Base-by-base conservation (phyloP, 2,329 filamentous ascomycete species). In the Juglanconis sp. region DNA sequence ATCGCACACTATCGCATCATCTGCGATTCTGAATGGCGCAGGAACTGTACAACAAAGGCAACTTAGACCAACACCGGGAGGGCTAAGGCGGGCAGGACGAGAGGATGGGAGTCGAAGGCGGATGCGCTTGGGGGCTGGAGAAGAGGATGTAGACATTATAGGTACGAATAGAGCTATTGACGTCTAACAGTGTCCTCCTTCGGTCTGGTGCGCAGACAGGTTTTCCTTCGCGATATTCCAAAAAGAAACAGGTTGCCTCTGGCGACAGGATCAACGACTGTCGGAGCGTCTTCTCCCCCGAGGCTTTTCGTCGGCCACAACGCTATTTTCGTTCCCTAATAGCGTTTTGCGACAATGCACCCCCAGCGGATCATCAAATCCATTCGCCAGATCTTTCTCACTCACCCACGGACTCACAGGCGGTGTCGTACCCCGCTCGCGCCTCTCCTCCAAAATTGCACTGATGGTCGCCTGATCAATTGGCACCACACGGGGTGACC, bases 131-230 rank as follows among this genome's bases (percentile, higher is more conserved):
- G 30, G 30, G 35, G 8, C 5, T 5, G 7, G 47, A 34, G 6
- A 30, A 34, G 42, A 13, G 13, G 44, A 36, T 50, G 58, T 62
- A 60, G 60, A 60, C 17, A 55, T 60, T 53, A 62, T 57, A 17
- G 54, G 58, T 32, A 58, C 5, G 51, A 63, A 63, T 61, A 63
- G 54, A 62, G 59, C 58, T 56, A 59, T 62, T 62, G 53, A 62
- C 60, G 47, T 53, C 48, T 50, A 50, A 30, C 34, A 55, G 40
- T 32, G 17, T 15, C 30, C 17, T 44, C 13, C 7, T n/a, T n/a
- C 4, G 31, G 13, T 11, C 9, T n/a, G 30, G 6, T 46, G 48
- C 34, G 3, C 36, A 31, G 24, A 38, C n/a, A 52, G 8, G 2
- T 31, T 3, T 15, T 13, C 7, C 24, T 24, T 34, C 30, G 15